Evolutionary conservation across 2,329 filamentous ascomycete genomes (phyloP).

Genomic region (Clathrospora elynae): DNA sequence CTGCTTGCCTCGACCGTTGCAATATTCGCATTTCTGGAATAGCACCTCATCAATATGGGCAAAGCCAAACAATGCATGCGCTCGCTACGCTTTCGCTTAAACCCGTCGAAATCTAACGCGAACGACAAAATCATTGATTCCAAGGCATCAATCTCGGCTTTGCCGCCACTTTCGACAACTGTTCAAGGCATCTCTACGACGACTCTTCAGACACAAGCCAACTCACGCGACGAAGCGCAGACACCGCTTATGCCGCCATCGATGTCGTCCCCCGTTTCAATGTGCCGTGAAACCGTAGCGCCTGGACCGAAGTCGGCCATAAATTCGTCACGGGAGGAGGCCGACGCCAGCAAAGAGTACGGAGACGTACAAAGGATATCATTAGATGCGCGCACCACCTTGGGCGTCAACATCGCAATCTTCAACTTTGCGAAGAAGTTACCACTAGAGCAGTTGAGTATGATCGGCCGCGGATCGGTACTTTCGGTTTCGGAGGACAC

Average conservation of each 20-base stretch:
- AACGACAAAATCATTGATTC: neutral
- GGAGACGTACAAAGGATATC: too few relatives aligned
- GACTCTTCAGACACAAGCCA: neutral
- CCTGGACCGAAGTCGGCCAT: neutral
- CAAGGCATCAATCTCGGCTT: neutral
- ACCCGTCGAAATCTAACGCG: neutral
- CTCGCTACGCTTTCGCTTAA: constrained; percentile 1
- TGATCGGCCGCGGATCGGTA: constrained; percentile 1
- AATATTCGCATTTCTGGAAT: neutral
- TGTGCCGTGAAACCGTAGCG: neutral
- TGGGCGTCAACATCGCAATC: constrained; percentile 12
- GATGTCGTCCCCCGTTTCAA: neutral
- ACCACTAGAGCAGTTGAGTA: constrained; percentile 4
- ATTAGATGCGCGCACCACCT: neutral
- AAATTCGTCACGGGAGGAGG: neutral
- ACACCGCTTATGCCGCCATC: neutral
- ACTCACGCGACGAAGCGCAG: neutral
- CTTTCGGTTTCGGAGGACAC: neutral
- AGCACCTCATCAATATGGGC: constrained; percentile 1
- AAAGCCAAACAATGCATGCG: constrained; percentile 4
- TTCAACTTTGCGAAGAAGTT: constrained; percentile 4
- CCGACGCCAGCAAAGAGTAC: neutral
- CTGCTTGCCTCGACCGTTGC: neutral
- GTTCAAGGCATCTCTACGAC: neutral
- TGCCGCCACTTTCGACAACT: neutral